Evolutionary conservation across 106 monocot genomes (phyloP).

Genomic region (Hemerocallis citrina): DNA sequence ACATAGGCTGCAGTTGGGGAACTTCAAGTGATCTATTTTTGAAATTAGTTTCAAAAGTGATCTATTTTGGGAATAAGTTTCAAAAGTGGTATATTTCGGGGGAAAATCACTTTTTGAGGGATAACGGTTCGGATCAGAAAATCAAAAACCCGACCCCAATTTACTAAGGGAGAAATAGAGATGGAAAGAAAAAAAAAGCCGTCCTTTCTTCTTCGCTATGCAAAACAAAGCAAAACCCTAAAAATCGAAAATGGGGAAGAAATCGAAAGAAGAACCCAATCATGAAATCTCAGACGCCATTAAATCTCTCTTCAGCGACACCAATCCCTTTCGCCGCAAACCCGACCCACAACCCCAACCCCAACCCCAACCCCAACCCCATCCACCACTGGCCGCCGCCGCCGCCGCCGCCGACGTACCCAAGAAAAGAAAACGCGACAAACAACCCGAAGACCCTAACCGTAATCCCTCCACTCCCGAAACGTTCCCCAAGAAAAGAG

Average conservation of each 20-base stretch:
- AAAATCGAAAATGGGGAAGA: slow-evolving; percentile 28
- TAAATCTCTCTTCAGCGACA: slow-evolving; percentile 60
- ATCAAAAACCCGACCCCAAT: too few relatives aligned
- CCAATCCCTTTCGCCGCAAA: slow-evolving; percentile 93
- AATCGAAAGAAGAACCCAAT: slow-evolving; percentile 13
- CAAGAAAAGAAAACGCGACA: neutral
- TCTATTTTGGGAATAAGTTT: too few relatives aligned
- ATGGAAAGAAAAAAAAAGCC: too few relatives aligned
- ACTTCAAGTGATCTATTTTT: too few relatives aligned
- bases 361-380: neutral
- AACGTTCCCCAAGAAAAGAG: slow-evolving; percentile 11
- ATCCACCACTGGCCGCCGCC: neutral
- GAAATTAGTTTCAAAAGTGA: too few relatives aligned
- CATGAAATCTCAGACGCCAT: slow-evolving; percentile 8
- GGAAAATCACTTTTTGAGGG: too few relatives aligned
- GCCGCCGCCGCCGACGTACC: neutral
- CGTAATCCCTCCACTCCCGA: neutral
- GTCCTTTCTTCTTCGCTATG: too few relatives aligned
- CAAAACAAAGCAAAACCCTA: too few relatives aligned
- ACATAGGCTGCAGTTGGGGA: too few relatives aligned
- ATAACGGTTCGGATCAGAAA: too few relatives aligned
- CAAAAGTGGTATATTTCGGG: too few relatives aligned
- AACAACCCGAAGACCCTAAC: neutral
- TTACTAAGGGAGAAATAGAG: too few relatives aligned
- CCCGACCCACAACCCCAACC: slow-evolving; percentile 16